Base-by-base conservation (phyloP, 768 basidiomycete species). In the Mycena galopus region DNA sequence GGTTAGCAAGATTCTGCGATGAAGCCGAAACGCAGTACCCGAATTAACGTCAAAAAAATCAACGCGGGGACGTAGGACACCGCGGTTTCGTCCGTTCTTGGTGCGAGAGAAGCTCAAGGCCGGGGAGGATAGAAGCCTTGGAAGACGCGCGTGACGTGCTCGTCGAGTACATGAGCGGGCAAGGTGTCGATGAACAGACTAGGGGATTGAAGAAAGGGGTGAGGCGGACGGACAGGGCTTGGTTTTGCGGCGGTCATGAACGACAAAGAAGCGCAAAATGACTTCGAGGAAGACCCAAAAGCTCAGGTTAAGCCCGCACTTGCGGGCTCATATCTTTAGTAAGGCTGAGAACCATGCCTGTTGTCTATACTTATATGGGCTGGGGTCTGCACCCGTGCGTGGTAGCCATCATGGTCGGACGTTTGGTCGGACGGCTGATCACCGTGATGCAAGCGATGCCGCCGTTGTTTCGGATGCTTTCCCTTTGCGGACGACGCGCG, bases 151-250 rank as follows among this genome's bases (percentile, higher is more conserved):
- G 32, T 47, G 6, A 72, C 27, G 25, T 72, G 50, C 39, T 32
- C 39, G 30, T 67, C 59, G 17, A 23, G n/a, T 25, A 67, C 65
- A 47, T 66, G 65, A 23, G 25, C 56, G 3, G 71, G 58, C 27
- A 72, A 47, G 37, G 42, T 8, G 4, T 11, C 37, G 37, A 72
- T 32, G 42, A 67, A 62, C 19, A 72, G 71, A 35, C 51, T 60
- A 8, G 65, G 21, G 30, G 59, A 17, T 23, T 32, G 8, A 12
- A 72, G 63, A 32, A 47, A 27, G 4, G 65, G 57, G 57, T 67
- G 57, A 10, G 44, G 56, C 39, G 32, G 65, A 47, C 9, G 7
- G 27, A 4, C 4, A 30, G 29, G 29, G 17, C 17, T 55, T n/a
- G 25, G 53, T 9, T 29, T 29, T 6, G 53, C 10, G 23, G 57